Evolutionary conservation across 1,139 yeast genomes (phyloP).

Genomic region (Blastobotrys niveus): DNA sequence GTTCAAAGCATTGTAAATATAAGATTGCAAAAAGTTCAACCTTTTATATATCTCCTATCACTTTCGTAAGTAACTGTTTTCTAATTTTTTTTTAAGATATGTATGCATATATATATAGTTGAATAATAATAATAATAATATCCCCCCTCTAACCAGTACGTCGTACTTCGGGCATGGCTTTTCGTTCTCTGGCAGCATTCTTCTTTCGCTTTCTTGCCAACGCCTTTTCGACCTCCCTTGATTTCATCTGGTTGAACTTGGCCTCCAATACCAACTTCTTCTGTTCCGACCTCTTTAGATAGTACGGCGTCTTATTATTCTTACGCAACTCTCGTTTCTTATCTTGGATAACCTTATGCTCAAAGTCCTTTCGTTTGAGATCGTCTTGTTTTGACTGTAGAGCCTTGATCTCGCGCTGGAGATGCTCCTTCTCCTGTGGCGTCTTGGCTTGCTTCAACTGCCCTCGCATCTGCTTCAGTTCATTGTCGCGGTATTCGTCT

Average conservation of each 20-base stretch:
- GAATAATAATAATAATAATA: not conserved
- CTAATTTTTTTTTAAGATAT: not conserved
- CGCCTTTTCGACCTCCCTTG: constrained; percentile 76
- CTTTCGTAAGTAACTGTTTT: not conserved
- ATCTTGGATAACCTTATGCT: constrained; percentile 50
- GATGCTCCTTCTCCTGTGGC: constrained; percentile 48
- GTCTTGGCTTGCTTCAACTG: constrained; percentile 55
- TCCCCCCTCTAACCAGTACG: constrained; percentile 16
- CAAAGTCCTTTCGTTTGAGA: constrained; percentile 69
- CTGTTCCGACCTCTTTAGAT: constrained; percentile 72
- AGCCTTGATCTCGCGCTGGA: constrained; percentile 41
- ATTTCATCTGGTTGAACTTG: constrained; percentile 78
- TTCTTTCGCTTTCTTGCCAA: constrained; percentile 93
- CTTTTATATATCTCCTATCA: not conserved
- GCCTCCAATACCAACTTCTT: constrained; percentile 82
- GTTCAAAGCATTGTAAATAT: too few species aligned
- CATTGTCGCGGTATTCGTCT: constrained; percentile 76
- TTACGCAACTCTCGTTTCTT: constrained; percentile 46
- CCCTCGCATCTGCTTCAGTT: constrained; percentile 54
- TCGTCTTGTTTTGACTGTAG: constrained; percentile 73
- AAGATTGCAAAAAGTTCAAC: too few species aligned
- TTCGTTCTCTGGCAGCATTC: constrained; percentile 86
- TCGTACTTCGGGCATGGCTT: constrained; percentile 47
- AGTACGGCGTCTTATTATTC: constrained; percentile 49
- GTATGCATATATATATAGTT: not conserved